phyloP scores from a whole-genome alignment of 176 grass and related monocot species.

The Eragrostis nindensis region DNA sequence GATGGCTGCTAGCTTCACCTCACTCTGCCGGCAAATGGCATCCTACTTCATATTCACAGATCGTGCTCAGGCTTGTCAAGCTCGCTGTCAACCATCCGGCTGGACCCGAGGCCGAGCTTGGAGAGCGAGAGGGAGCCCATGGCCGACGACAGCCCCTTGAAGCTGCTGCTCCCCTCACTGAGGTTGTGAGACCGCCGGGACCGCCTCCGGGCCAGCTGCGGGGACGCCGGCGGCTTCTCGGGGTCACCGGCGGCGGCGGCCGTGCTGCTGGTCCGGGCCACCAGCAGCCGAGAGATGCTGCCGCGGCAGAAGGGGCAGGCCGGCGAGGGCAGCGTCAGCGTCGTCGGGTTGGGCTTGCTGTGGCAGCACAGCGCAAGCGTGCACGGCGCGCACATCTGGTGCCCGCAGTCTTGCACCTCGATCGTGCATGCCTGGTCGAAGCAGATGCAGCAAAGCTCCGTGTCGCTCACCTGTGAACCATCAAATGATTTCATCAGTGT shows the following conservation, averaged over 20 bases:
- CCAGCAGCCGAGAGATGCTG: conserved; percentile 72
- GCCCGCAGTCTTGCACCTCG: conserved; percentile 81
- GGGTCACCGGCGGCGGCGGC: neutral
- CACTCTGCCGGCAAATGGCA: too few relatives aligned
- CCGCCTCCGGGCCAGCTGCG: conserved; percentile 47
- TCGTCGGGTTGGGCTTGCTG: conserved; percentile 72
- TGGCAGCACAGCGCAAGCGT: conserved; percentile 91
- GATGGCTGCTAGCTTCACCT: neutral
- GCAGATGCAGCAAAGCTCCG: conserved; percentile 89
- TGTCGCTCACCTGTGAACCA: conserved; percentile 60
- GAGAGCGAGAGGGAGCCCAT: conserved; percentile 60
- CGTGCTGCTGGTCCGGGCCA: conserved; percentile 47
- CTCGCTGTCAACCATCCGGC: conserved; percentile 20
- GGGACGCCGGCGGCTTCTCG: conserved; percentile 48
- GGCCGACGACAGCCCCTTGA: conserved; percentile 74
- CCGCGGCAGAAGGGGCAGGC: conserved; percentile 94
- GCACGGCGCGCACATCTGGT: conserved; percentile 95
- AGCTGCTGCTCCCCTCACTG: conserved; percentile 77
- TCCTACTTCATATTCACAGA: too few relatives aligned
- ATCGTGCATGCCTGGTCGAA: conserved; percentile 94
- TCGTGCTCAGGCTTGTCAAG: conserved; percentile 59
- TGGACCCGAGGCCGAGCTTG: conserved; percentile 62
- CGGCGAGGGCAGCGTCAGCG: conserved; percentile 45
- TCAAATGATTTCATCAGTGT: neutral
- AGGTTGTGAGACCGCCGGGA: conserved; percentile 62